These are phyloP conservation scores for Candida tropicalis DNA, from an alignment of 1,139 yeast species.

Conservation along the genomic window DNA sequence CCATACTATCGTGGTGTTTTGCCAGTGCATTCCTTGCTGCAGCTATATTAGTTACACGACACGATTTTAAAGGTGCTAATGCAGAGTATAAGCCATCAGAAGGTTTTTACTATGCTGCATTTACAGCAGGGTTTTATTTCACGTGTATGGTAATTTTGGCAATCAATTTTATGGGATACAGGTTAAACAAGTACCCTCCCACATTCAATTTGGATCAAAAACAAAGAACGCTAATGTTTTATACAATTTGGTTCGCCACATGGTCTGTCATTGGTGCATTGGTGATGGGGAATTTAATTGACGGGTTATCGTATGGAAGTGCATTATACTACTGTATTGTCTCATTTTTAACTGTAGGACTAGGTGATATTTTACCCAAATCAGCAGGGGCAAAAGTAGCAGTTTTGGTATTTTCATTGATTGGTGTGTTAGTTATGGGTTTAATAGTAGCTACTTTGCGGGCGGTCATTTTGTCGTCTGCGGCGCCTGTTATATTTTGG, in stretches of 20 bases:
- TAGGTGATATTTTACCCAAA: conserved; percentile 69
- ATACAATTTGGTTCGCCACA: conserved; percentile 61
- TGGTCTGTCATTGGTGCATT: conserved; percentile 74
- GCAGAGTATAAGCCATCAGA: conserved; percentile 42
- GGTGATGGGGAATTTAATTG: conserved; percentile 41
- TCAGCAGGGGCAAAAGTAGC: conserved; percentile 57
- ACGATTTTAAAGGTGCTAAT: conserved; percentile 17
- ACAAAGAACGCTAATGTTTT: conserved; percentile 73
- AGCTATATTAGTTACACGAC: conserved; percentile 42
- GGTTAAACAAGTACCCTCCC: conserved; percentile 62
- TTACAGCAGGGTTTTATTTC: conserved; percentile 64
- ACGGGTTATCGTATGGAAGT: conserved; percentile 53
- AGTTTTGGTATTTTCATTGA: conserved; percentile 60
- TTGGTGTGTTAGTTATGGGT: conserved; percentile 74
- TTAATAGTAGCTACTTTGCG: conserved; percentile 70
- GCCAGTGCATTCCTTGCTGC: conserved; percentile 57
- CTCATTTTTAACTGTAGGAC: conserved; percentile 74
- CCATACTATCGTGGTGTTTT: conserved; percentile 63
- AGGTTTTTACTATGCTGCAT: conserved; percentile 78
- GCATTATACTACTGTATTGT: conserved; percentile 72
- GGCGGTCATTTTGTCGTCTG: conserved; percentile 59
- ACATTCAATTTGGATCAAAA: conserved; percentile 63
- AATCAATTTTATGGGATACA: conserved; percentile 64
- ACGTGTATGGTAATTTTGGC: conserved; percentile 53
- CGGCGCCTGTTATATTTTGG: conserved; percentile 67